These are phyloP conservation scores for Curvularia verruculosa DNA, from an alignment of 2,329 filamentous ascomycete genomes.

Conservation along the genomic window DNA sequence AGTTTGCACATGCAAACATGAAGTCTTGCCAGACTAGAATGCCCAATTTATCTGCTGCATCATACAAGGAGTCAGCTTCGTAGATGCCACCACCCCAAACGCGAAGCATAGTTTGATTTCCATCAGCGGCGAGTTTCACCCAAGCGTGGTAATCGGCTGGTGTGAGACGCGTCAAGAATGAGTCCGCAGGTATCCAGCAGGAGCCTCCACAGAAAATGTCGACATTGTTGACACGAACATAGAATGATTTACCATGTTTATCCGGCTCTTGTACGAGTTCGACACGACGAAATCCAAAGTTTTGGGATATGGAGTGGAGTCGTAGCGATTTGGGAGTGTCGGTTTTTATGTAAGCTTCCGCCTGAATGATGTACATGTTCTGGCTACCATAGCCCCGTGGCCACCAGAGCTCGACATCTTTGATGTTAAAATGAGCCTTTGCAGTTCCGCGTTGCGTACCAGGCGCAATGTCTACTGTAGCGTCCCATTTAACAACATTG, in stretches of 20 bases:
- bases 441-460: slow-evolving; percentile 39
- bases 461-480: background rate
- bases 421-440: slow-evolving; percentile 48
- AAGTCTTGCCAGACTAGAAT: slow-evolving; percentile 88
- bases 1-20: slow-evolving; percentile 71
- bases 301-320: slow-evolving; percentile 6
- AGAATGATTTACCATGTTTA: slow-evolving; percentile 74
- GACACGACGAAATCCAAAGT: slow-evolving; percentile 65
- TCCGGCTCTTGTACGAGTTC: slow-evolving; percentile 55
- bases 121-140: slow-evolving; percentile 75
- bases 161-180: slow-evolving; percentile 73
- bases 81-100: slow-evolving; percentile 84
- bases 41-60: slow-evolving; percentile 76
- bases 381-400: slow-evolving; percentile 77
- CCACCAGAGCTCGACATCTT: slow-evolving; percentile 73
- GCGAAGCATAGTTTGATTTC: slow-evolving; percentile 80
- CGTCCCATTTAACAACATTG: background rate
- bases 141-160: slow-evolving; percentile 71
- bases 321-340: background rate
- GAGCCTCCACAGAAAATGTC: slow-evolving; percentile 82
- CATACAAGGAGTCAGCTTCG: slow-evolving; percentile 74
- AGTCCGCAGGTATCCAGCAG: slow-evolving; percentile 84
- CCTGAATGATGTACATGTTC: slow-evolving; percentile 67
- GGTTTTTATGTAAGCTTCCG: background rate
- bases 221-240: slow-evolving; percentile 76